Evolutionary conservation across 2,329 filamentous ascomycete species (phyloP).

Genomic region (Penicillium janthinellum): DNA sequence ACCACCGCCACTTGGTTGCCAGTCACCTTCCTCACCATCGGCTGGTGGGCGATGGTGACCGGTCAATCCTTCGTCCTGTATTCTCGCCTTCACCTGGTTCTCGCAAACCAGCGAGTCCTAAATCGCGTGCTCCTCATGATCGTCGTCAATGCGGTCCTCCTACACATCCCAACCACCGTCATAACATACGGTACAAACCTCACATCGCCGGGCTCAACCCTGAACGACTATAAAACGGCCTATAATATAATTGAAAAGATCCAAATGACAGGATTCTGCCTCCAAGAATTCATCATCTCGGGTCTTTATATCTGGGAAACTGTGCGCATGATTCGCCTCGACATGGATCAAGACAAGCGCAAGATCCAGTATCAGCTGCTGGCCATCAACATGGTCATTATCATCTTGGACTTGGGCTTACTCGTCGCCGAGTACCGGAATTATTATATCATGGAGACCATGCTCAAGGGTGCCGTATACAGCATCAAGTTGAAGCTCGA

Average conservation of each 20-base stretch:
- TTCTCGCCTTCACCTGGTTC: constrained; percentile 52
- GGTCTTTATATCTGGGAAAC: constrained; percentile 58
- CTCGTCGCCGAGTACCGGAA: constrained; percentile 48
- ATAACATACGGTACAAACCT: constrained; percentile 49
- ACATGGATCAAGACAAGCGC: constrained; percentile 46
- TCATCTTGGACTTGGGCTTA: constrained; percentile 48
- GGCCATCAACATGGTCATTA: constrained; percentile 52
- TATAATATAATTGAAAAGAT: constrained; percentile 57
- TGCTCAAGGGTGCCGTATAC: constrained; percentile 51
- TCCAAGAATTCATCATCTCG: constrained; percentile 59
- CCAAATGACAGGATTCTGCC: constrained; percentile 58
- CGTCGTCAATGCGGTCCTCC: constrained; percentile 45
- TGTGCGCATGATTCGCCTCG: constrained; percentile 52
- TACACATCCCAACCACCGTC: constrained; percentile 51
- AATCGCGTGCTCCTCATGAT: constrained; percentile 51
- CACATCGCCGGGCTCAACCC: constrained; percentile 10
- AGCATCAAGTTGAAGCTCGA: constrained; percentile 55
- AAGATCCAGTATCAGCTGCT: constrained; percentile 54
- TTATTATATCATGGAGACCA: constrained; percentile 51
- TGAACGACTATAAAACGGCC: constrained; percentile 32
- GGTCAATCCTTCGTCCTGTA: constrained; percentile 54
- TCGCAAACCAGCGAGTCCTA: constrained; percentile 43
- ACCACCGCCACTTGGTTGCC: constrained; percentile 40
- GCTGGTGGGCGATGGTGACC: constrained; percentile 53
- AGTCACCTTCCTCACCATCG: constrained; percentile 47